A percentile compares a stretch with the other conserved stretches of the same genome.
These are phyloP conservation scores for Allium fistulosum DNA, from an alignment of 106 monocot species.

Conservation along the genomic window DNA sequence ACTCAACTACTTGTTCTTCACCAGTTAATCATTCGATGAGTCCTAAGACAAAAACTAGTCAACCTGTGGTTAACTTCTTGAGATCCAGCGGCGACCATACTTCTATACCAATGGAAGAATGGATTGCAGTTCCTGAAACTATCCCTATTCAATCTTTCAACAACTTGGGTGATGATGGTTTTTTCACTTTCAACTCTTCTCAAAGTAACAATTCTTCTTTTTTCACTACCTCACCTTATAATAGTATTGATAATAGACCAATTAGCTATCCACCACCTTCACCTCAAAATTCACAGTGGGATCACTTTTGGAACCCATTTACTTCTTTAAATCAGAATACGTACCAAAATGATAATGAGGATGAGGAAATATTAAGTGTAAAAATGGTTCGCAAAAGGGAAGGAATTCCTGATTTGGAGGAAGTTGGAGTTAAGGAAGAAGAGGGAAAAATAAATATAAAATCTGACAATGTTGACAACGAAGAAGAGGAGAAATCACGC, in stretches of 20 bases:
- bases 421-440: constrained; percentile 13
- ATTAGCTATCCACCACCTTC: constrained; percentile 38
- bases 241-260: constrained; percentile 8
- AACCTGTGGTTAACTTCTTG: constrained; percentile 30
- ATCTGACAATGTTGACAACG: constrained; percentile 1
- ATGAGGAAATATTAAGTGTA: constrained; percentile 20
- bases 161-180: constrained; percentile 30
- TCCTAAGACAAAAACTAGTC: constrained; percentile 21
- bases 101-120: constrained; percentile 42
- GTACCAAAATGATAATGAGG: constrained; percentile 39
- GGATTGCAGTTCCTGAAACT: constrained; percentile 42
- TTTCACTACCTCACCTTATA: constrained; percentile 22
- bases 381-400: constrained; percentile 54
- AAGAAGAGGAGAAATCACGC: constrained; percentile 6
- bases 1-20: constrained; percentile 32
- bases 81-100: constrained; percentile 24
- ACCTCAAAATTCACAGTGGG: constrained; percentile 50
- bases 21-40: constrained; percentile 37
- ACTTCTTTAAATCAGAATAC: constrained; percentile 36
- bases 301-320: constrained; percentile 78
- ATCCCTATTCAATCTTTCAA: constrained; percentile 35
- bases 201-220: constrained; percentile 24
- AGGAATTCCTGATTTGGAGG: constrained; percentile 77
- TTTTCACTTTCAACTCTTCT: constrained; percentile 30
- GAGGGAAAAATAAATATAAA: constrained; percentile 35